Evolutionary conservation across 805 yeast species (phyloP), one percentile per base, ranked within the genome.

Genomic region (Wickerhamiella spandovensis): DNA sequence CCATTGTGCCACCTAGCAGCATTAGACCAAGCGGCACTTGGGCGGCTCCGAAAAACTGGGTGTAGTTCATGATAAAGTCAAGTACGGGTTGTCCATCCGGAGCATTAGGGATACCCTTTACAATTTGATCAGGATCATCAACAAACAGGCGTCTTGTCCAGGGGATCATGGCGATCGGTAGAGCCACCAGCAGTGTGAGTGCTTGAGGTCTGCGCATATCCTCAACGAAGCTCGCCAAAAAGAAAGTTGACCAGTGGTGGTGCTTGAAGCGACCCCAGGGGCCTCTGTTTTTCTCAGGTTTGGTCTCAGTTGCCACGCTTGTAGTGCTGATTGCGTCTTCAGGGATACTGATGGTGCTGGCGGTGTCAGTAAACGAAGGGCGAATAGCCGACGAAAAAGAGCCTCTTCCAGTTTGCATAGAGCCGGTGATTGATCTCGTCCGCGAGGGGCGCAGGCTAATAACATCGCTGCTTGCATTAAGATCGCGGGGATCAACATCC

Each of bases 41-140:
- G 0, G 96, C 96, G 24, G 78, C 78, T 0, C 95, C 95, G 7
- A 90, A 69, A 61, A 90, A 90, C 2, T 76, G 62, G 0, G 90
- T 72, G 56, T 81, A 78, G 61, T 90, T 95, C 78, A 90, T 84
- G 5, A 89, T 50, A 56, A 89, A 89, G 35, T 86, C 86, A 28
- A 90, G 70, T 0, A 94, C 89, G 0, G 97, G 97, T 50, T 72
- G 71, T 1, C 73, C 71, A 64, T 90, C 97, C 0, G 97, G 97
- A 0, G 97, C 97, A 47, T 74, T 59, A 7, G 76, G 82, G 25
- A 88, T 73, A 53, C 73, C 65, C 18, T 67, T 68, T 21, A 63
- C 56, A 20, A 72, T 65, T 6, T 68, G 64, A 28, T 72, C 73
- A 43, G 67, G 67, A 23, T 66, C 61, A 20, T 77, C 76, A 1